Conservation (phyloP, 805 yeast genomes). For the Ogataea ganodermae region DNA sequence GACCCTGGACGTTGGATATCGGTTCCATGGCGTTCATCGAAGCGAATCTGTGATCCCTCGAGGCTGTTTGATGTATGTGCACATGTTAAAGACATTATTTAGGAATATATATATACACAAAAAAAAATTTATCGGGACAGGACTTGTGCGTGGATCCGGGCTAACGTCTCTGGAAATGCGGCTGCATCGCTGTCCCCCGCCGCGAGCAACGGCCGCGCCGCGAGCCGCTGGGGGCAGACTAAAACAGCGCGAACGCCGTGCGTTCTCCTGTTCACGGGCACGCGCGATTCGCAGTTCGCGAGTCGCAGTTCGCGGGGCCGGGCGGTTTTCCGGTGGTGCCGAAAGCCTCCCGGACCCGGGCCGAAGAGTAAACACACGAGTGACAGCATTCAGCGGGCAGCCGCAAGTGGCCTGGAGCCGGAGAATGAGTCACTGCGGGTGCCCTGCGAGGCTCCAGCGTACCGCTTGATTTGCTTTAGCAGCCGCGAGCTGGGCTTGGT, state of each 20-base stretch:
- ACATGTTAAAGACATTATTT: neutral
- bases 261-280: neutral
- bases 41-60: too few relatives aligned
- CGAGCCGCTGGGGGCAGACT: conserved; percentile 3
- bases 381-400: neutral
- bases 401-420: neutral
- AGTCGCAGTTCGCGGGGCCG: neutral
- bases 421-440: neutral
- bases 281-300: neutral
- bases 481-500: conserved; percentile 12
- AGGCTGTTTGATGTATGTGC: neutral
- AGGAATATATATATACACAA: neutral
- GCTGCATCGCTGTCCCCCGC: neutral
- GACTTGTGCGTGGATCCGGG: neutral
- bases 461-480: conserved; percentile 15
- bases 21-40: conserved; percentile 2
- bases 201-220: conserved; percentile 5
- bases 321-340: neutral
- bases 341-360: neutral
- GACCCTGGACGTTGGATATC: conserved; percentile 11
- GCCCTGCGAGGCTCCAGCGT: neutral
- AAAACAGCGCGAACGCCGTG: neutral
- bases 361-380: neutral
- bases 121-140: neutral
- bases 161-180: neutral